Base-by-base conservation (phyloP, 148 eudicot species). In the Vaccinium vitisidaea region DNA sequence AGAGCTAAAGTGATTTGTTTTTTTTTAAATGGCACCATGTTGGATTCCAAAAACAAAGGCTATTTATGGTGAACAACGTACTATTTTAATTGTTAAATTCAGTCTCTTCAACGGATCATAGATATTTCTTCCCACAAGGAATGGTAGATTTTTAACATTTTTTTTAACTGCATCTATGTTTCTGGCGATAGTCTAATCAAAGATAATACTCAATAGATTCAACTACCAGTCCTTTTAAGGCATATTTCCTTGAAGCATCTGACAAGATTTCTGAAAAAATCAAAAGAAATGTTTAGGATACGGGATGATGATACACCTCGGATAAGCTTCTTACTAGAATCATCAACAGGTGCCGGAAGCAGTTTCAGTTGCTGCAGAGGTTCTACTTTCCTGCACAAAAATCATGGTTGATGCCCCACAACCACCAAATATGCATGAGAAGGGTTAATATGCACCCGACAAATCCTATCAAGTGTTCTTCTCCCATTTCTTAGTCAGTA, bases 331-430 rank as follows among this genome's bases (percentile, higher is more conserved):
- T 91, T 95, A 82, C 88, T 97, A 53, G 95, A 86, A 84, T 97
- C 99, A 89, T 97, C 98, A 12, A 89, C 79, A 2, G 98, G 84
- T 50, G 93, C 89, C 16, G 91, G 91, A 54, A 97, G 95, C 90
- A 97, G 84, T 90, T 94, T 97, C 58, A 93, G 53, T 19, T 92
- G 90, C 85, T 91, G 94, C 23, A 86, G 84, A 84, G 92, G 52
- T 77, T 91, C 96, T 87, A 90, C 49, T 78, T 91, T 93, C 94
- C 99, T 97, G 92, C 53, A 30, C 84, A 86, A 49, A 83, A 54
- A 69, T 43, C 25, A 83, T 56, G 71, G 43, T 84, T 58, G 82
- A 87, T 65, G 23, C 9, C 53, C 59, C 76, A 77, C 80, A 76
- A 46, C 54, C 27, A 79, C 32, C 23, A 81, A 80, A 77, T 15